A percentile compares a stretch with the other conserved stretches of the same genome.
These are phyloP conservation scores for Austropuccinia psidii DNA, from an alignment of 1,284 basidiomycete species.

Conservation along the genomic window DNA sequence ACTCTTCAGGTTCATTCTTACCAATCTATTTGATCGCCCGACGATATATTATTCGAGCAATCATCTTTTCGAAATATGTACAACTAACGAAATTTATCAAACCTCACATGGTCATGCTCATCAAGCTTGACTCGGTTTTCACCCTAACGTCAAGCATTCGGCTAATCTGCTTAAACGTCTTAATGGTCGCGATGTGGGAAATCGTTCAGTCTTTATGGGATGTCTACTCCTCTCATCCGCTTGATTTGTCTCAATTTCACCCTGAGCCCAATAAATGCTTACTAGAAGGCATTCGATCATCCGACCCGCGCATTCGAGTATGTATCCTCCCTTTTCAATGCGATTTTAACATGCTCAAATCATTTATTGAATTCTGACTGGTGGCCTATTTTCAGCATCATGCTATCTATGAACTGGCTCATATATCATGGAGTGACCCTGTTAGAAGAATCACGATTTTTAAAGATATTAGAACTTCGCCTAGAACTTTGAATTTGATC, in stretches of 20 bases:
- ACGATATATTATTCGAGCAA: slow-evolving; percentile 20
- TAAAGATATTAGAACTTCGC: slow-evolving; percentile 61
- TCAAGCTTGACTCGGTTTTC: slow-evolving; percentile 33
- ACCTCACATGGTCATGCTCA: slow-evolving; percentile 32
- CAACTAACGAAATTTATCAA: slow-evolving; percentile 25
- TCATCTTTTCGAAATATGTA: slow-evolving; percentile 27
- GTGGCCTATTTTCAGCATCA: slow-evolving; percentile 43
- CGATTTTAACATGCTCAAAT: too few species aligned
- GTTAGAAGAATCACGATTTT: slow-evolving; percentile 57
- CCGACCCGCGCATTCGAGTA: slow-evolving; percentile 46
- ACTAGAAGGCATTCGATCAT: slow-evolving; percentile 55
- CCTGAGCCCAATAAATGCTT: slow-evolving; percentile 46
- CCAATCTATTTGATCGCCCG: slow-evolving; percentile 23
- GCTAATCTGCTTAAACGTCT: slow-evolving; percentile 1
- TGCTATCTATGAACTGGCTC: slow-evolving; percentile 46
- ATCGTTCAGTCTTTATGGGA: slow-evolving; percentile 28
- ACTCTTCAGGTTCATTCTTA: slow-evolving; percentile 24
- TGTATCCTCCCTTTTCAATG: neutral
- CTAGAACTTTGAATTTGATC: slow-evolving; percentile 59
- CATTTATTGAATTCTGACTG: slow-evolving; percentile 11
- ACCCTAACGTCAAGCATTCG: slow-evolving; percentile 25
- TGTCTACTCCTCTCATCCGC: slow-evolving; percentile 26
- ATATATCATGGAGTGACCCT: slow-evolving; percentile 45
- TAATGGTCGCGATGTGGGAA: slow-evolving; percentile 24
- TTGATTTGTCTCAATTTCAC: slow-evolving; percentile 24